These are phyloP conservation scores for Trypanosoma caninum DNA, from an alignment of 208 protist genomes.

Conservation along the genomic window DNA sequence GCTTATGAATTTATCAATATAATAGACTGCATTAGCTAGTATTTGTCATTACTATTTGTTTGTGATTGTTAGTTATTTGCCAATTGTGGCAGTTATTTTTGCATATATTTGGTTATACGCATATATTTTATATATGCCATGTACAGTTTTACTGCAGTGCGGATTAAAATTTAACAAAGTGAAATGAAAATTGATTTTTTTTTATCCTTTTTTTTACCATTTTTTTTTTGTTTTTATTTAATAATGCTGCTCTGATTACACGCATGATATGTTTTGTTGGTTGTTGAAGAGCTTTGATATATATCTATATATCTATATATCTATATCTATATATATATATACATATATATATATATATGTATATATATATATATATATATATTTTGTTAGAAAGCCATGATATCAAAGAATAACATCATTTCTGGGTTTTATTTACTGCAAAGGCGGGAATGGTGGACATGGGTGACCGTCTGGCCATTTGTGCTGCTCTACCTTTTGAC, in stretches of 20 bases:
- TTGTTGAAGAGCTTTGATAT: neutral
- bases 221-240: conserved; percentile 13
- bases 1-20: conserved; percentile 8
- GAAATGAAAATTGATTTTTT: neutral
- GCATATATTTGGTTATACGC: too few relatives aligned
- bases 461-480: conserved; percentile 87
- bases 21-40: too few relatives aligned
- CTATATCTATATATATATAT: neutral
- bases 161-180: too few relatives aligned
- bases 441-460: conserved; percentile 65
- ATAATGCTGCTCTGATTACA: neutral
- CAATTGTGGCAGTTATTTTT: too few relatives aligned
- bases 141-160: too few relatives aligned
- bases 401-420: conserved; percentile 77
- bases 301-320: neutral
- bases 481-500: conserved; percentile 60
- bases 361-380: neutral
- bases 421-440: conserved; percentile 54
- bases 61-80: too few relatives aligned
- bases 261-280: neutral
- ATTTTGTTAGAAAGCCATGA: conserved; percentile 17
- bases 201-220: conserved; percentile 10
- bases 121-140: too few relatives aligned
- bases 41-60: too few relatives aligned
- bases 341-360: neutral